phyloP scores from a whole-genome alignment of 257 asterid genomes.

The Ehretia macrophylla region DNA sequence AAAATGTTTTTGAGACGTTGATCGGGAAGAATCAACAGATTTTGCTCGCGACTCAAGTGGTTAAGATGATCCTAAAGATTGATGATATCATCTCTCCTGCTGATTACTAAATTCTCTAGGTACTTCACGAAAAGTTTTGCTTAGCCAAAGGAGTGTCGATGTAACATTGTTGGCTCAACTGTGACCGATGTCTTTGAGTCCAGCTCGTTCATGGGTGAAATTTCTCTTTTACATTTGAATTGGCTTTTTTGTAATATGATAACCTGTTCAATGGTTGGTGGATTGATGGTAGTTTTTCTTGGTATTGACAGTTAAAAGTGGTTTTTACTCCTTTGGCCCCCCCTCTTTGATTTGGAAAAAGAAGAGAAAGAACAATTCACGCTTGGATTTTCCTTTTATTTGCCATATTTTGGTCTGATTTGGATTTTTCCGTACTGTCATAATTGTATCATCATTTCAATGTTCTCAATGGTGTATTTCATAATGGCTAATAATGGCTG shows the following conservation, averaged over 20 bases:
- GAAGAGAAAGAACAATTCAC: too few relatives aligned
- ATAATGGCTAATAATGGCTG: too few relatives aligned
- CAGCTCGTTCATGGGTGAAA: background rate
- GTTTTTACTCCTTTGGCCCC: too few relatives aligned
- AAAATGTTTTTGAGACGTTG: slow-evolving; percentile 73
- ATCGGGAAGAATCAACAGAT: slow-evolving; percentile 91
- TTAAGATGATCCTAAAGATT: slow-evolving; percentile 84
- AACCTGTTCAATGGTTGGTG: background rate
- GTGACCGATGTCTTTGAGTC: background rate
- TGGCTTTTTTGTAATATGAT: background rate
- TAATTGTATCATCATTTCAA: too few relatives aligned
- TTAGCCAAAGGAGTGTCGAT: background rate
- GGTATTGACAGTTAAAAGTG: too few relatives aligned
- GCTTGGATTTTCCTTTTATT: too few relatives aligned
- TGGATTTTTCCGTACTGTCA: too few relatives aligned
- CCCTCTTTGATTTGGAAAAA: too few relatives aligned
- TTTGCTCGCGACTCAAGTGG: slow-evolving; percentile 79
- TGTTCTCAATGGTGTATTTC: too few relatives aligned
- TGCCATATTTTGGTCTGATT: too few relatives aligned
- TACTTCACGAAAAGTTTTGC: background rate
- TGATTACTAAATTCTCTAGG: slow-evolving; percentile 35
- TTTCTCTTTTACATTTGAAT: background rate
- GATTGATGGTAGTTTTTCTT: too few relatives aligned
- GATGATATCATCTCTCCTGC: slow-evolving; percentile 83
- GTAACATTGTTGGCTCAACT: background rate